Evolutionary conservation across 1,139 yeast species (phyloP), one percentile per base, ranked within the genome.

Genomic region (Debaryomyces sp.): DNA sequence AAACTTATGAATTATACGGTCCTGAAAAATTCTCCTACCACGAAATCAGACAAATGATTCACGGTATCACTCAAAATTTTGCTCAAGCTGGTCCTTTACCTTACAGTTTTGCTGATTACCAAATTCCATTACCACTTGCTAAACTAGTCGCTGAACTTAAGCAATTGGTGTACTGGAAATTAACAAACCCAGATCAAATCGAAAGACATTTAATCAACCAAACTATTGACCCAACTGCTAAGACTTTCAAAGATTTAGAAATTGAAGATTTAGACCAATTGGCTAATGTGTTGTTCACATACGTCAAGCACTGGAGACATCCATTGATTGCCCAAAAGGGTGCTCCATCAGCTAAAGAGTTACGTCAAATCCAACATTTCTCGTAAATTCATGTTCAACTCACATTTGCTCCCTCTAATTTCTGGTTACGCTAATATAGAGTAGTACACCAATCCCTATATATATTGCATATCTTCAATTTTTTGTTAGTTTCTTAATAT

Each of bases 161-260:
- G 66, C 79, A 77, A 58, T 64, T 72, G 52, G 71, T 81, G 48
- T 87, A 88, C 78, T 87, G 92, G 88, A 81, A 78, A 60, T 77
- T 82, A 61, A 75, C 84, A 51, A 85, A 84, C 61, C 81, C 89
- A 30, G 96, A 89, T 68, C 87, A 85, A 67, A 78, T 87, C 52
- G 89, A 85, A 69, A 84, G 96, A 71, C 86, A 84, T 70, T 78
- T 82, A 61, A 77, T 87, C 55, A 75, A 87, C 70, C 96, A 89
- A 70, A 62, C 65, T 22, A 76, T 85, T 55, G 87, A 85, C 60
- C 77, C 81, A 40, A 66, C 68, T 35, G 91, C 91, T 35, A 73
- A 77, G 61, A 83, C 88, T 15, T 89, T 86, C 68, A 74, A 71
- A 34, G 95, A 89, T 62, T 80, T 89, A 62, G 95, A 90, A 45